Base-by-base conservation (phyloP, 768 basidiomycete genomes). In the Tubosaeta sp. region DNA sequence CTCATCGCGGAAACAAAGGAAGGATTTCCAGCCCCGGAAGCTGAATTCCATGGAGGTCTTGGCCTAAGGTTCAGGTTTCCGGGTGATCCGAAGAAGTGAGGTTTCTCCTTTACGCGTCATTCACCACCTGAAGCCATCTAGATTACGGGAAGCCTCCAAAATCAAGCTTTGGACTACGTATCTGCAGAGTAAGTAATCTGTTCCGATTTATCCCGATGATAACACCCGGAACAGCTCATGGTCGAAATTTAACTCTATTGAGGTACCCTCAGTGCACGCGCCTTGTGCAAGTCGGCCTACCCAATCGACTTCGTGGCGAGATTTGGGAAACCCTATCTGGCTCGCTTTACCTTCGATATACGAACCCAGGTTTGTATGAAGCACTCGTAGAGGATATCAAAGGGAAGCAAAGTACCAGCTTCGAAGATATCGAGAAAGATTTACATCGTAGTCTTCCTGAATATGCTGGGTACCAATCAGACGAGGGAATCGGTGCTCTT, bases 341-440 rank as follows among this genome's bases (percentile, higher is more conserved):
- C 0, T 95, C 94, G 5, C 74, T 97, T 47, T 95, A 84, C 69
- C 82, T 96, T 16, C 91, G 96, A 12, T 93, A 86, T 62, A 76
- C 82, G 40, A 86, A 94, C 55, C 93, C 90, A 1, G 90, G 93
- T 9, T 78, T 80, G 48, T 99, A 96, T 65, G 76, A 82, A 12
- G 74, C 76, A 8, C 75, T 98, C 14, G 70, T 97, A 5, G 77
- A 82, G 47, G 83, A 90, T 46, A 84, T 93, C 66, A 76, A 77
- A 52, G 94, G 91, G 7, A 80, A 83, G 52, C 85, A 81, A 19
- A 92, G 78, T 44, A 88, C 88, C 9, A 92, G 92, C 57, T 95
- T 94, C 1, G 96, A 99, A 64, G 96, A 99, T 65, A 99, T 99
- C 38, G 96, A 98, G 74, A 99, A 99, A 68, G 96, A 99, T 67